Conservation (phyloP, 257 asterid species). For the Nicotiana obtusifolia region DNA sequence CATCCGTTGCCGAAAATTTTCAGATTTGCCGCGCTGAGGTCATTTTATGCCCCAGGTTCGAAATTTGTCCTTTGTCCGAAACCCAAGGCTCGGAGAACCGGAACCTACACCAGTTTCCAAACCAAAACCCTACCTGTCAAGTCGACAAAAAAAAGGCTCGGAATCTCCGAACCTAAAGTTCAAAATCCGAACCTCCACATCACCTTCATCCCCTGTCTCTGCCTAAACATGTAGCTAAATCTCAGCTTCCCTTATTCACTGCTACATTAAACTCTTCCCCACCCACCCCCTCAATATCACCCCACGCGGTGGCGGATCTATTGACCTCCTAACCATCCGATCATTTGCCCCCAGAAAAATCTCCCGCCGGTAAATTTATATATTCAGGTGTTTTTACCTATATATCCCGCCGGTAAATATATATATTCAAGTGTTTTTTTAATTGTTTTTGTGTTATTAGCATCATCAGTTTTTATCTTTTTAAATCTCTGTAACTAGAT, state of each 20-base stretch:
- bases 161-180: background rate
- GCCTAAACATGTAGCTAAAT: background rate
- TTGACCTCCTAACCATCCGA: conserved; percentile 2
- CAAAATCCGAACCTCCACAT: conserved; percentile 16
- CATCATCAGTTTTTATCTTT: background rate
- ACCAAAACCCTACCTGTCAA: background rate
- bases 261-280: background rate
- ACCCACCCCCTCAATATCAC: background rate
- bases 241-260: background rate
- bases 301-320: background rate
- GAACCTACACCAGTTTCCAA: conserved; percentile 10
- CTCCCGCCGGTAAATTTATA: background rate
- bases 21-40: conserved; percentile 62
- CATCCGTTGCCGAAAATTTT: conserved; percentile 9
- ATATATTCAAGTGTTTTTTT: background rate
- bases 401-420: background rate
- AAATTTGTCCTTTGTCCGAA: conserved; percentile 46
- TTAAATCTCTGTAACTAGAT: background rate
- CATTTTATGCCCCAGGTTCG: conserved; percentile 44
- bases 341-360: background rate
- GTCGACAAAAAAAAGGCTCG: conserved; percentile 28
- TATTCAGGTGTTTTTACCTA: background rate
- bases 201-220: background rate
- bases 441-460: background rate
- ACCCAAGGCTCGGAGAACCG: conserved; percentile 41